phyloP scores from a whole-genome alignment of 495 filamentous ascomycete species.

The Penicillium atrosanguineum region DNA sequence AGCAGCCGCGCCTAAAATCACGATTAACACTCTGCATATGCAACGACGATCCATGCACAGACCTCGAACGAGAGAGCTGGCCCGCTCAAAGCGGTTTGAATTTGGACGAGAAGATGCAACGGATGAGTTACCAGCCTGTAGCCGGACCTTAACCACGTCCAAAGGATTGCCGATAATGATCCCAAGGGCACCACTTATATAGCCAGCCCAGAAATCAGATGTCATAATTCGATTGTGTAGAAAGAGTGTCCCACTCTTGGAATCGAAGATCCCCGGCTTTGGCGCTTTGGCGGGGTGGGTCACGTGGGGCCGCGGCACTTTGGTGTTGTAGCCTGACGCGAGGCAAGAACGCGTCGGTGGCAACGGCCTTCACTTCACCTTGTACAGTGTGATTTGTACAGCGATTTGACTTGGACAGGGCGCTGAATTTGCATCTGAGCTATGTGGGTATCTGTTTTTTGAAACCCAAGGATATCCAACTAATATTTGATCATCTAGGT shows the following conservation, averaged over 20 bases:
- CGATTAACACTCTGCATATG: conserved; percentile 5
- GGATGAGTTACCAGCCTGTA: conserved; percentile 59
- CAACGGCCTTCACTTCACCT: conserved; percentile 1
- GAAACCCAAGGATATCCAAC: background rate
- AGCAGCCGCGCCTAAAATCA: conserved; percentile 61
- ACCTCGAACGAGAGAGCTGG: conserved; percentile 50
- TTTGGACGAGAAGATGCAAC: conserved; percentile 21
- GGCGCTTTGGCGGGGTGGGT: conserved; percentile 16
- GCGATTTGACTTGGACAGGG: background rate
- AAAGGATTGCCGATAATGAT: conserved; percentile 88
- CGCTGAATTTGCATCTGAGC: conserved; percentile 11
- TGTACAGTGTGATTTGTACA: conserved; percentile 10
- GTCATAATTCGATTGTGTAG: conserved; percentile 52
- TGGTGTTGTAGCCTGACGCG: conserved; percentile 34
- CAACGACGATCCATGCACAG: background rate
- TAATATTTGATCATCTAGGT: conserved; percentile 28
- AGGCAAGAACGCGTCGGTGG: conserved; percentile 27
- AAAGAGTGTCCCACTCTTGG: conserved; percentile 4
- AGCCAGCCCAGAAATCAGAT: conserved; percentile 84
- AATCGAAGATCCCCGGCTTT: conserved; percentile 6
- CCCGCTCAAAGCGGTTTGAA: conserved; percentile 40
- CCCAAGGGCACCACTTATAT: conserved; percentile 75
- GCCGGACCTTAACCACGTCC: conserved; percentile 78
- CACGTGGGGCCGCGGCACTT: conserved; percentile 40
- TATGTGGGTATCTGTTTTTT: conserved; percentile 2